Percentiles rank a stretch among this genome's conserved stretches.
phyloP scores from a whole-genome alignment of 2,329 filamentous ascomycete genomes.

The Chaetomium globosum region DNA sequence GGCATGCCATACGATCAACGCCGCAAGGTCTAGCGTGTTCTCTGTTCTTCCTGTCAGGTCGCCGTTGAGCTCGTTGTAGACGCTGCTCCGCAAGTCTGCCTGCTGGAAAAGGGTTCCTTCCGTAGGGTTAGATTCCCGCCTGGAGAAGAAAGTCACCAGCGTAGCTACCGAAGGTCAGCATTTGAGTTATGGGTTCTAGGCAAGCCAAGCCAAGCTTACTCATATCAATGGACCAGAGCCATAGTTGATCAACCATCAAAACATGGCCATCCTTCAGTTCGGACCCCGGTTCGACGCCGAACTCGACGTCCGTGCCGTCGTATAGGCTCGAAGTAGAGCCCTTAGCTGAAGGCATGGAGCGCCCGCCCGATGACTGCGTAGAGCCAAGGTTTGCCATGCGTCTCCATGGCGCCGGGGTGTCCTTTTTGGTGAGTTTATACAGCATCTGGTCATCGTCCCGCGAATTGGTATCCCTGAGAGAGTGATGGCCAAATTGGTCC shows the following conservation, averaged over 20 bases:
- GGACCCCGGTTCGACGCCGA: slow-evolving; percentile 36
- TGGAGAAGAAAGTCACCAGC: slow-evolving; percentile 58
- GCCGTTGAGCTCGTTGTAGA: slow-evolving; percentile 68
- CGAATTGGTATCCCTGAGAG: slow-evolving; percentile 60
- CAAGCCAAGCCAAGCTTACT: slow-evolving; percentile 44
- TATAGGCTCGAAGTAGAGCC: slow-evolving; percentile 9
- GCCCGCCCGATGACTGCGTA: not conserved
- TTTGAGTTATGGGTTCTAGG: rapidly evolving
- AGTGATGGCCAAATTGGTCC: slow-evolving; percentile 66
- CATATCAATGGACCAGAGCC: slow-evolving; percentile 61
- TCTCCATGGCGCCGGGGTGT: slow-evolving; percentile 14
- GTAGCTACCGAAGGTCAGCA: slow-evolving; percentile 45
- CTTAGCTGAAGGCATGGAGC: slow-evolving; percentile 25
- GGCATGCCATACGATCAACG: slow-evolving; percentile 63
- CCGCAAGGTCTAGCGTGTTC: slow-evolving; percentile 63
- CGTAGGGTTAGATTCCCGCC: slow-evolving; percentile 55
- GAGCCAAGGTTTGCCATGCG: not conserved
- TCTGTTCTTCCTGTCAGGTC: slow-evolving; percentile 65
- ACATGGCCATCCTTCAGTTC: slow-evolving; percentile 54
- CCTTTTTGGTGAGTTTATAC: slow-evolving; percentile 64
- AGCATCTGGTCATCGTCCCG: slow-evolving; percentile 69
- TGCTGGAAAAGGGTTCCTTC: slow-evolving; percentile 61
- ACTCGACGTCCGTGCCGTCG: slow-evolving; percentile 41
- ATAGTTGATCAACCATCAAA: slow-evolving; percentile 69
- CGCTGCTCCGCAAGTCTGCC: slow-evolving; percentile 63